phyloP scores from a whole-genome alignment of 257 asterid genomes.

The Perilla frutescens region DNA sequence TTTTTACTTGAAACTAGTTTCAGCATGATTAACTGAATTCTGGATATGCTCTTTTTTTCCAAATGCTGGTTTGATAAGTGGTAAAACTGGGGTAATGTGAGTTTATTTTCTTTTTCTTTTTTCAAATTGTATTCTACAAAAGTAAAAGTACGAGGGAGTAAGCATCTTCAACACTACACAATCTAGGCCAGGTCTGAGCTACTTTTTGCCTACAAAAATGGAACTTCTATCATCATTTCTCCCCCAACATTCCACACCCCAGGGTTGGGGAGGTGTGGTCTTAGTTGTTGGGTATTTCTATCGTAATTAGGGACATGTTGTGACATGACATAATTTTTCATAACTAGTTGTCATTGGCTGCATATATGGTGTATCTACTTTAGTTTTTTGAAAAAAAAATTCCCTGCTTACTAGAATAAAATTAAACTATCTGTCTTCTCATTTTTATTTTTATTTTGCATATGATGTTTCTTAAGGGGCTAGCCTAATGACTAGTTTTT shows the following conservation, averaged over 20 bases:
- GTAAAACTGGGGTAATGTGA: constrained; percentile 3
- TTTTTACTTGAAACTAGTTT: not conserved
- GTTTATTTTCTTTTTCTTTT: not conserved
- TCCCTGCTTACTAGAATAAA: not conserved
- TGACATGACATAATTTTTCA: constrained; percentile 14
- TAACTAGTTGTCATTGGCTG: constrained; percentile 18
- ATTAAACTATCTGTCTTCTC: not conserved
- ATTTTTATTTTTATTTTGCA: not conserved
- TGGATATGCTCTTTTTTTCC: not conserved
- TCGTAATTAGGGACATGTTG: constrained; percentile 5
- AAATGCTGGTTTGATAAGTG: constrained; percentile 16
- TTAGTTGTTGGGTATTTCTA: not conserved
- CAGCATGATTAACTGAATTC: not conserved
- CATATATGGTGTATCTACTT: constrained; percentile 20
- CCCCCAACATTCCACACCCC: not conserved
- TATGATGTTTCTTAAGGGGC: constrained; percentile 12
- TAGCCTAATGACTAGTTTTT: constrained; percentile 40
- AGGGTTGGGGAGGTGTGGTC: not conserved
- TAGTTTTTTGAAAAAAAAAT: constrained; percentile 22
- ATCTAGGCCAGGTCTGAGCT: not conserved
- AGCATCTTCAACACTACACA: not conserved
- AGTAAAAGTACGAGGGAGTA: constrained; percentile 18
- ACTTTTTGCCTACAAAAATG: not conserved
- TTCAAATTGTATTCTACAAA: constrained; percentile 3
- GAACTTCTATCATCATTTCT: not conserved